phyloP scores from a whole-genome alignment of 371 early-diverging fungal genomes.

The Haplosporangium sp. region DNA sequence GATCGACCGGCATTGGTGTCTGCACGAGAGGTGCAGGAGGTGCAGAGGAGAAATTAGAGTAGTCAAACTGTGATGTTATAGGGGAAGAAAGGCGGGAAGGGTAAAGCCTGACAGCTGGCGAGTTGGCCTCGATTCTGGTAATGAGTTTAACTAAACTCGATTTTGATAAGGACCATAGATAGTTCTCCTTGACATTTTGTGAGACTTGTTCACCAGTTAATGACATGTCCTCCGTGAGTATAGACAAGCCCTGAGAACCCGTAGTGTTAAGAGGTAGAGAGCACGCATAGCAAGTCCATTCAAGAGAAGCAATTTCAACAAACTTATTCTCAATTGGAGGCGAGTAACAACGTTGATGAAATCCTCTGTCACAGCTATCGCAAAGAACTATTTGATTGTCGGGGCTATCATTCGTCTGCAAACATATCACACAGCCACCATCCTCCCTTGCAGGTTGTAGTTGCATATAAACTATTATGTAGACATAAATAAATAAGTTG shows the following conservation, averaged over 20 bases:
- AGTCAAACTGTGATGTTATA: conserved; percentile 3
- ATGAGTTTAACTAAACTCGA: conserved; percentile 34
- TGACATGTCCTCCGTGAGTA: conserved; percentile 37
- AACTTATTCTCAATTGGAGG: conserved; percentile 43
- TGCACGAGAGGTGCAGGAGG: background rate
- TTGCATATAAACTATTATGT: conserved; percentile 10
- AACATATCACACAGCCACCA: conserved; percentile 31
- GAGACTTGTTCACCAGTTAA: conserved; percentile 33
- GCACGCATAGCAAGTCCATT: conserved; percentile 47
- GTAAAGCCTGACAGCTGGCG: conserved; percentile 29
- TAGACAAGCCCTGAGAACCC: conserved; percentile 23
- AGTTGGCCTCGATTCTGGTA: conserved; percentile 28
- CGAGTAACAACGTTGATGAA: conserved; percentile 51
- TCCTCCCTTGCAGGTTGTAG: conserved; percentile 34
- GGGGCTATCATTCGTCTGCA: background rate
- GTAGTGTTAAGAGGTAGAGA: conserved; percentile 15
- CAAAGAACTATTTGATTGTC: conserved; percentile 51
- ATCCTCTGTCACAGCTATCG: conserved; percentile 50
- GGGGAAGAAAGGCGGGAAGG: conserved; percentile 39
- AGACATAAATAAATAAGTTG: background rate
- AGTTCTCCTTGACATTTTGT: conserved; percentile 27
- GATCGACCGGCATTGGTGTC: conserved; percentile 3
- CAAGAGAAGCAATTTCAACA: conserved; percentile 28
- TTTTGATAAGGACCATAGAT: conserved; percentile 26
- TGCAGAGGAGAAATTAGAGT: background rate